phyloP scores from a whole-genome alignment of 164 flowering plant genomes.

The Piper longum region DNA sequence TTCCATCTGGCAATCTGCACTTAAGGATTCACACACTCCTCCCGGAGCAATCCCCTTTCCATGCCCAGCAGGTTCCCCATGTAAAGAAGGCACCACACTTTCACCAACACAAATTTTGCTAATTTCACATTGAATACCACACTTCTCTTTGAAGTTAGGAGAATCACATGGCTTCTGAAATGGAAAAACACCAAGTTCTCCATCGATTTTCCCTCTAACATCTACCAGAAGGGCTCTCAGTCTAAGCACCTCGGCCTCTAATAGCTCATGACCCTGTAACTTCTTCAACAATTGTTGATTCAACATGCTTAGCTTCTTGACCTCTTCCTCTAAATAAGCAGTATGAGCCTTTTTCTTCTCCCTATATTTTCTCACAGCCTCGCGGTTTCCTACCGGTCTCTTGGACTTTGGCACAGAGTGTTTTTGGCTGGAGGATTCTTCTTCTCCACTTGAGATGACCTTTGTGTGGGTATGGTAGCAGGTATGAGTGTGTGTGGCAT shows the following conservation, averaged over 20 bases:
- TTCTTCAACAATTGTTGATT: constrained; percentile 51
- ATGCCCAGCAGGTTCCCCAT: constrained; percentile 10
- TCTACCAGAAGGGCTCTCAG: constrained; percentile 33
- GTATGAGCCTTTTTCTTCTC: constrained; percentile 75
- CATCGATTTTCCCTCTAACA: constrained; percentile 40
- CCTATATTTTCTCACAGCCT: constrained; percentile 65
- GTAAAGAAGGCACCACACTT: constrained; percentile 7
- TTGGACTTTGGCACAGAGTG: constrained; percentile 13
- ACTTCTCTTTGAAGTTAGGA: constrained; percentile 20
- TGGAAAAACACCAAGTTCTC: constrained; percentile 38
- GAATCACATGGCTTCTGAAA: constrained; percentile 23
- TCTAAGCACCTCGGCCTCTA: constrained; percentile 45
- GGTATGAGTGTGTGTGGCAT: constrained; percentile 49
- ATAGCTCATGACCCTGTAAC: constrained; percentile 36
- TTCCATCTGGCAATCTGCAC: constrained; percentile 13
- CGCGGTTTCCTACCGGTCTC: constrained; percentile 43
- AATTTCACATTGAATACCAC: constrained; percentile 17
- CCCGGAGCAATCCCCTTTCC: constrained; percentile 11
- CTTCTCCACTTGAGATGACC: constrained; percentile 24
- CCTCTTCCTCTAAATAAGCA: constrained; percentile 59
- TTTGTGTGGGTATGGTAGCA: constrained; percentile 59
- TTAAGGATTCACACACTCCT: constrained; percentile 19
- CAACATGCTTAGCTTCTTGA: constrained; percentile 22
- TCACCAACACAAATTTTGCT: constrained; percentile 23
- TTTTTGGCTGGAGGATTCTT: constrained; percentile 7